These are phyloP conservation scores for Pichia rugopelliculosa DNA, from an alignment of 805 yeast genomes.

Conservation along the genomic window DNA sequence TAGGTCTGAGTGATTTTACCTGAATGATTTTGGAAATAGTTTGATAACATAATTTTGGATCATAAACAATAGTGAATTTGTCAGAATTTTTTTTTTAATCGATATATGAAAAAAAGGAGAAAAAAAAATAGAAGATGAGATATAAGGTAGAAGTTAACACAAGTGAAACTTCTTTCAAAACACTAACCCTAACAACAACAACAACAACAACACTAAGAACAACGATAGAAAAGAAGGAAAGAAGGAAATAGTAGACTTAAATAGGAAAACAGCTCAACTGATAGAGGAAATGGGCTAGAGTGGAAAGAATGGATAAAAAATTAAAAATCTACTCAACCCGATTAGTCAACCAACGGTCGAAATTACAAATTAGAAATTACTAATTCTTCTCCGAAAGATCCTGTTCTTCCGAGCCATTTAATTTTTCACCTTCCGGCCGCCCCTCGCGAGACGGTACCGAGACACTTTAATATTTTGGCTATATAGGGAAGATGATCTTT, in stretches of 20 bases:
- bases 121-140: too few species aligned
- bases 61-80: too few species aligned
- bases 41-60: not conserved
- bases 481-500: too few species aligned
- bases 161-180: too few species aligned
- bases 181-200: too few species aligned
- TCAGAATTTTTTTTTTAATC: too few species aligned
- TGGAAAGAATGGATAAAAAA: not conserved
- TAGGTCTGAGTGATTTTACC: slow-evolving; percentile 34
- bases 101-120: too few species aligned
- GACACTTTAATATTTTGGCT: too few species aligned
- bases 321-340: not conserved
- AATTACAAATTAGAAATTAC: too few species aligned
- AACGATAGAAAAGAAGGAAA: not conserved
- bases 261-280: not conserved
- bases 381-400: not conserved
- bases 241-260: not conserved
- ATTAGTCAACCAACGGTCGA: not conserved
- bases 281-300: not conserved
- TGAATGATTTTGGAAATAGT: not conserved
- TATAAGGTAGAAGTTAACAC: too few species aligned
- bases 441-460: too few species aligned
- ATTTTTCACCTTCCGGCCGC: not conserved
- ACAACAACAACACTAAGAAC: not conserved
- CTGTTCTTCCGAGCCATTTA: not conserved